Conservation (phyloP, 1,284 basidiomycete species). For the Bjerkandera adusta region DNA sequence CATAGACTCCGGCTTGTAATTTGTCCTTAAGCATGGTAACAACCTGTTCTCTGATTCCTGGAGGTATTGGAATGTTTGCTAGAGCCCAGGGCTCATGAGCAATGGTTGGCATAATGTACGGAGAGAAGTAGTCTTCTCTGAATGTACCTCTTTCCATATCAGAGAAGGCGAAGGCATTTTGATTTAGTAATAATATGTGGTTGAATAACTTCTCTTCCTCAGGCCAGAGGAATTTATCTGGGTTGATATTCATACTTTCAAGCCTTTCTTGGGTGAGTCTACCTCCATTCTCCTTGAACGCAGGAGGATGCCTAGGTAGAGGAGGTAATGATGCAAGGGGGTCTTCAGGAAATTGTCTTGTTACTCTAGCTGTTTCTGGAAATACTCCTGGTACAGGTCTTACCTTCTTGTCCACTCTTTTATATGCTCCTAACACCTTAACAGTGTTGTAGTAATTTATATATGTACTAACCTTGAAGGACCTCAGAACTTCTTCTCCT, state of each 20-base stretch:
- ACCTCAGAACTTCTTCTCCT: not conserved
- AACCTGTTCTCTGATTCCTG: conserved; percentile 34
- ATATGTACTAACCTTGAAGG: not conserved
- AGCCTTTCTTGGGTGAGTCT: not conserved
- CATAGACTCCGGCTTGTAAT: conserved; percentile 26
- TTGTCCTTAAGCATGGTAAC: conserved; percentile 28
- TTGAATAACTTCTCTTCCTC: conserved; percentile 30
- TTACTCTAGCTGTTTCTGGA: not conserved
- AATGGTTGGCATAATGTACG: conserved; percentile 33
- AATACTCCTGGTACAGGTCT: not conserved
- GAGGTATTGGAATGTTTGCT: conserved; percentile 37
- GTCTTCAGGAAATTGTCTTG: not conserved
- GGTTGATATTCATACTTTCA: not conserved
- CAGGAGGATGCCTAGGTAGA: not conserved
- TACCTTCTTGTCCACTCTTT: not conserved
- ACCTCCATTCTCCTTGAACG: not conserved
- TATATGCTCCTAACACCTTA: not conserved
- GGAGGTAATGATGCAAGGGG: not conserved
- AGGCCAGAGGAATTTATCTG: conserved; percentile 16
- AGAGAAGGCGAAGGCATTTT: conserved; percentile 19
- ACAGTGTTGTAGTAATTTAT: too few relatives aligned
- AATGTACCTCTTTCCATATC: conserved; percentile 39
- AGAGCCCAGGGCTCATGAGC: conserved; percentile 34
- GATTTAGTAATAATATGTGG: conserved; percentile 36
- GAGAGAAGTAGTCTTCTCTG: conserved; percentile 33